phyloP scores from a whole-genome alignment of 805 yeast genomes.

The Zygotorulaspora chibaensis region DNA sequence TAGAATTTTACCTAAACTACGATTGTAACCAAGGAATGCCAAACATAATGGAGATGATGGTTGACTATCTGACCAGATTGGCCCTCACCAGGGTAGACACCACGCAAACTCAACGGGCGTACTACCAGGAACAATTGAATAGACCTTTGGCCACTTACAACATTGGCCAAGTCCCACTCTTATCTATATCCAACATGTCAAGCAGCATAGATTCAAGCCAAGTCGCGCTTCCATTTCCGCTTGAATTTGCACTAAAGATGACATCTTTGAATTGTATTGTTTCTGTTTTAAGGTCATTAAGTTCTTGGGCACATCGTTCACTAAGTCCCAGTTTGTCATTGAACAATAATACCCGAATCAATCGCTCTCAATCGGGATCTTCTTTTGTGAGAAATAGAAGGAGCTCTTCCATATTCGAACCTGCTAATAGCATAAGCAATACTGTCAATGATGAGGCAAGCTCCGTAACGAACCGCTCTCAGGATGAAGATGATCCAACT shows the following conservation, averaged over 20 bases:
- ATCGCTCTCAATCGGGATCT: slow-evolving; percentile 14
- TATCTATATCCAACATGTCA: slow-evolving; percentile 64
- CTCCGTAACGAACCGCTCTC: slow-evolving; percentile 15
- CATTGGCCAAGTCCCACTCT: slow-evolving; percentile 65
- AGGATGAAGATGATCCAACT: slow-evolving; percentile 62
- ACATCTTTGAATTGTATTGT: slow-evolving; percentile 76
- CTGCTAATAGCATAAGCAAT: slow-evolving; percentile 9
- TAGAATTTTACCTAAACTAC: slow-evolving; percentile 90
- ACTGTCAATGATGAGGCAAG: slow-evolving; percentile 17
- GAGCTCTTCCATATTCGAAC: slow-evolving; percentile 8
- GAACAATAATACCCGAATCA: slow-evolving; percentile 8
- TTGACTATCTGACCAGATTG: slow-evolving; percentile 65
- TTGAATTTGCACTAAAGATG: slow-evolving; percentile 81
- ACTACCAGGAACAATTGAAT: slow-evolving; percentile 47
- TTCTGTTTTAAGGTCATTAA: slow-evolving; percentile 72
- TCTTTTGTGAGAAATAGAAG: slow-evolving; percentile 17
- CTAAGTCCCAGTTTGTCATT: slow-evolving; percentile 19
- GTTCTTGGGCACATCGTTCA: slow-evolving; percentile 81
- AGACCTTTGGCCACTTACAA: slow-evolving; percentile 70
- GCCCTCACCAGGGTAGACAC: slow-evolving; percentile 70
- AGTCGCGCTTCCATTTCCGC: slow-evolving; percentile 45
- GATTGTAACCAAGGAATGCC: slow-evolving; percentile 84
- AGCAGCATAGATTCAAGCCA: slow-evolving; percentile 23
- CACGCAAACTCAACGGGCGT: slow-evolving; percentile 60
- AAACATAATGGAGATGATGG: slow-evolving; percentile 77